These are phyloP conservation scores for Acarospora socialis DNA, from an alignment of 2,329 filamentous ascomycete genomes.

Conservation along the genomic window DNA sequence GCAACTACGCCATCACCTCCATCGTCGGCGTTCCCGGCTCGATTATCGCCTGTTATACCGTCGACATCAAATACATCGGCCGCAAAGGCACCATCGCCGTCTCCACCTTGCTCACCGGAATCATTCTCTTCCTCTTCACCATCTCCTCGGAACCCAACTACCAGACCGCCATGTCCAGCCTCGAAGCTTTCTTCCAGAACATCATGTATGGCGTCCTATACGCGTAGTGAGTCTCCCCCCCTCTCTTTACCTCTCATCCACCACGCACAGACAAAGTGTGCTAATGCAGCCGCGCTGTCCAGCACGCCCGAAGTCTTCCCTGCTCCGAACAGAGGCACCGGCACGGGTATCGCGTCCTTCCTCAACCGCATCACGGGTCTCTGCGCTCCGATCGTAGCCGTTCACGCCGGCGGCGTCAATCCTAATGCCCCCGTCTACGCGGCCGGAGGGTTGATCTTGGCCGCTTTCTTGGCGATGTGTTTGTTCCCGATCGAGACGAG, in stretches of 20 bases:
- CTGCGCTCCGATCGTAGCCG: conserved; percentile 31
- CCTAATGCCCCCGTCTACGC: conserved; percentile 32
- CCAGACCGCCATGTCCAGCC: conserved; percentile 37
- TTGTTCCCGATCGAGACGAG: conserved; percentile 33
- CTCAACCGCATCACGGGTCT: conserved; percentile 32
- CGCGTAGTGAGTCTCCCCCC: conserved; percentile 32
- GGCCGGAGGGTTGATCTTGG: conserved; percentile 29
- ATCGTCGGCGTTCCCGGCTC: conserved; percentile 64
- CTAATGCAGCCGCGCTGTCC: conserved; percentile 17
- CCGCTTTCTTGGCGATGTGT: conserved; percentile 31
- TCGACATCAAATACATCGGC: conserved; percentile 51
- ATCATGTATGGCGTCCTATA: conserved; percentile 44
- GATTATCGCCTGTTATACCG: conserved; percentile 57
- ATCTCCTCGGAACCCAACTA: conserved; percentile 32
- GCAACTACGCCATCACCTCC: conserved; percentile 70
- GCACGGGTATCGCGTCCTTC: conserved; percentile 34
- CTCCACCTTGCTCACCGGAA: conserved; percentile 36
- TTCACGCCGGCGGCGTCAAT: conserved; percentile 24
- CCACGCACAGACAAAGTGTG: too few relatives aligned
- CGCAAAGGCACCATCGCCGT: conserved; percentile 43
- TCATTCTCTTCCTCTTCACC: conserved; percentile 43
- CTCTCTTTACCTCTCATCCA: too few relatives aligned
- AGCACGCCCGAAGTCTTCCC: conserved; percentile 44
- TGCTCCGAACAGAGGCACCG: conserved; percentile 39
- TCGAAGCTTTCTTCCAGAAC: conserved; percentile 43